Conservation (phyloP, 2,329 filamentous ascomycete species). For the Colletotrichum sojae region DNA sequence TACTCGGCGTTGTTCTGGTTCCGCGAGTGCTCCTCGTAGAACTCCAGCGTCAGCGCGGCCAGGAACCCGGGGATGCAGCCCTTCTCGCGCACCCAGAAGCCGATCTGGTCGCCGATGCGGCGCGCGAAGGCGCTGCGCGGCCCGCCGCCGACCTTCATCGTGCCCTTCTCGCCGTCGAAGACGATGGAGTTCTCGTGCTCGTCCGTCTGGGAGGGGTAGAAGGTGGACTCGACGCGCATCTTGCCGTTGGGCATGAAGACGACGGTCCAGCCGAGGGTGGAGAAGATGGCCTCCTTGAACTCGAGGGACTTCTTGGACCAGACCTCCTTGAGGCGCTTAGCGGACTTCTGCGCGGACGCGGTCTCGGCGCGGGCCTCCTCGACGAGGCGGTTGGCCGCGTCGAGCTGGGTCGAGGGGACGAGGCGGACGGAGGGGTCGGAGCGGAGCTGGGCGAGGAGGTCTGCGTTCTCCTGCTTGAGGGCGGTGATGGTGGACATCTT, state of each 20-base stretch:
- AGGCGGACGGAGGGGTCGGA: conserved; percentile 65
- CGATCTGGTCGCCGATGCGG: conserved; percentile 87
- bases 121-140: conserved; percentile 88
- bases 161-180: conserved; percentile 93
- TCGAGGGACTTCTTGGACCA: conserved; percentile 93
- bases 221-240: conserved; percentile 90
- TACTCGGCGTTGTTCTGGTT: conserved; percentile 39
- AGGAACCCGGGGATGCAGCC: conserved; percentile 95
- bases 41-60: conserved; percentile 91
- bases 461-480: conserved; percentile 86
- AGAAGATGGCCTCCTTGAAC: conserved; percentile 95
- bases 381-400: conserved; percentile 82
- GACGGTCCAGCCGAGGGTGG: conserved; percentile 92
- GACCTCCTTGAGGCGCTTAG: conserved; percentile 89
- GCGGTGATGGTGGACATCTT: conserved; percentile 85
- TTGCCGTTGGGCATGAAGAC: conserved; percentile 98
- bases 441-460: conserved; percentile 81
- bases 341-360: conserved; percentile 84
- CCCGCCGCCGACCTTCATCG: conserved; percentile 97
- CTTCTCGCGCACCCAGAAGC: conserved; percentile 96
- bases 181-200: conserved; percentile 82
- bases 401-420: conserved; percentile 83
- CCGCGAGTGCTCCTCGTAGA: conserved; percentile 79
- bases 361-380: conserved; percentile 78
- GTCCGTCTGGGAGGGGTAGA: conserved; percentile 78